phyloP scores from a whole-genome alignment of 768 basidiomycete genomes.

The Dentipellis sp. region DNA sequence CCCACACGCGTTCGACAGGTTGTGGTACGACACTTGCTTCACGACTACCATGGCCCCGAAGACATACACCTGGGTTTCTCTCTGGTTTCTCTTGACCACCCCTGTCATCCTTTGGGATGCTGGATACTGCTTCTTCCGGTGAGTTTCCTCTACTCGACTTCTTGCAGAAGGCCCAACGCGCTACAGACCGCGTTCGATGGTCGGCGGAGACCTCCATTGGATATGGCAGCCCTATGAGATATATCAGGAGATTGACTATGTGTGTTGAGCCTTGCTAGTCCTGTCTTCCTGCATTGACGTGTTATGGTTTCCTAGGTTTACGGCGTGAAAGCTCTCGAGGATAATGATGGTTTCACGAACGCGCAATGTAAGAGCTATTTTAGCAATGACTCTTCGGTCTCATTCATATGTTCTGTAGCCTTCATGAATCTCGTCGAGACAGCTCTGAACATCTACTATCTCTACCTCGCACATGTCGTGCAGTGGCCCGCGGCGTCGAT shows the following conservation, averaged over 20 bases:
- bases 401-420: slow-evolving; percentile 33
- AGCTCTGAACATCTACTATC: slow-evolving; percentile 59
- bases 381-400: neutral
- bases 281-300: neutral
- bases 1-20: too few species aligned
- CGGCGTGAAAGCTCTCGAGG: slow-evolving; percentile 54
- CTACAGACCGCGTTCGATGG: slow-evolving; percentile 73
- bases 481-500: slow-evolving; percentile 59
- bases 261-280: slow-evolving; percentile 17
- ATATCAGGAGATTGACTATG: slow-evolving; percentile 57
- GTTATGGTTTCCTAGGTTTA: slow-evolving; percentile 43
- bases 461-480: slow-evolving; percentile 63
- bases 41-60: slow-evolving; percentile 17
- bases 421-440: slow-evolving; percentile 75
- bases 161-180: neutral
- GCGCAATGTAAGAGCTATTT: slow-evolving; percentile 58
- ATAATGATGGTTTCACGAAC: slow-evolving; percentile 71
- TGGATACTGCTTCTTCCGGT: slow-evolving; percentile 77
- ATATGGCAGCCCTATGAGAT: slow-evolving; percentile 79
- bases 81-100: slow-evolving; percentile 41
- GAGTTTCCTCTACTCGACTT: slow-evolving; percentile 19
- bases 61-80: slow-evolving; percentile 17
- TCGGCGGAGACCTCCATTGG: slow-evolving; percentile 86
- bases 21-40: neutral
- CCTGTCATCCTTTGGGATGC: slow-evolving; percentile 75